Conservation (phyloP, 176 grass and related monocot genomes). For the Bolboschoenus planiculmis region DNA sequence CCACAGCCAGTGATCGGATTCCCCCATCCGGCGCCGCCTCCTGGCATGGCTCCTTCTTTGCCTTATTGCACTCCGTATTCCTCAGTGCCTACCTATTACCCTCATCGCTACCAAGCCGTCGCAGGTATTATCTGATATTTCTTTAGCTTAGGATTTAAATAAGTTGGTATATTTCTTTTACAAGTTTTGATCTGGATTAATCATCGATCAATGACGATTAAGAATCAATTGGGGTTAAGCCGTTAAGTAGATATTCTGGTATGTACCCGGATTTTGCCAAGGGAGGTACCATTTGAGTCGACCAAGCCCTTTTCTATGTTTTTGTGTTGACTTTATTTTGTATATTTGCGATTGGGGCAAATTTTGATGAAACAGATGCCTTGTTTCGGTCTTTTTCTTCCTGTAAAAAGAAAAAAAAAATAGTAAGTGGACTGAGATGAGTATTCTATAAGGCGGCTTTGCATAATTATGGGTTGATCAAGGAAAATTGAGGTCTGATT, state of each 20-base stretch:
- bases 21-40: slow-evolving; percentile 54
- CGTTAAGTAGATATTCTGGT: neutral
- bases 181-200: neutral
- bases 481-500: neutral
- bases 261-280: neutral
- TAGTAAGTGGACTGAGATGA: neutral
- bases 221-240: neutral
- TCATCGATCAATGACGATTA: neutral
- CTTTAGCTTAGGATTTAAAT: neutral
- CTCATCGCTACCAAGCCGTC: slow-evolving; percentile 55
- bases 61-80: slow-evolving; percentile 40
- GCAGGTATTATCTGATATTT: slow-evolving; percentile 43
- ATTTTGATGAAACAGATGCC: neutral
- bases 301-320: neutral
- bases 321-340: neutral
- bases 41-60: slow-evolving; percentile 25
- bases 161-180: neutral
- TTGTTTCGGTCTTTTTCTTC: neutral
- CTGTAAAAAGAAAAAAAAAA: neutral
- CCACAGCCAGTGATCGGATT: slow-evolving; percentile 64
- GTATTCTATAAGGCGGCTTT: neutral
- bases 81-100: slow-evolving; percentile 46
- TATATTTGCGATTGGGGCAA: neutral
- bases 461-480: neutral
- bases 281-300: neutral